Base-by-base conservation (phyloP, 2,329 filamentous ascomycete genomes). In the Pyrenochaeta sp. region DNA sequence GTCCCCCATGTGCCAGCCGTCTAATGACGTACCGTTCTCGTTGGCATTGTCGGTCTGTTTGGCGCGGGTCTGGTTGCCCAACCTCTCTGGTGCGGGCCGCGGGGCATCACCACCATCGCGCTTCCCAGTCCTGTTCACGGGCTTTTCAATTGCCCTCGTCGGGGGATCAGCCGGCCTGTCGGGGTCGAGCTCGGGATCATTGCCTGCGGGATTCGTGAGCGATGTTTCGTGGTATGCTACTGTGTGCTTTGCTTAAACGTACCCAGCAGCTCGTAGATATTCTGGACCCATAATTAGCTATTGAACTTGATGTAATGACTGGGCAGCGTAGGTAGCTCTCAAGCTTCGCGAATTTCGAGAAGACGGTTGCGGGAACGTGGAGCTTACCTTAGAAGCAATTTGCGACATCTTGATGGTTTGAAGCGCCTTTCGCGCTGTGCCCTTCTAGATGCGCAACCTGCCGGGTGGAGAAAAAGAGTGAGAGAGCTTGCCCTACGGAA, bases 221-320 rank as follows among this genome's bases (percentile, higher is more conserved):
- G 52, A 48, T 59, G 59, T 59, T 67, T 48, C 45, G 57, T 48
- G 49, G 57, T 45, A 46, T 55, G 40, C 30, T 22, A 42, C 51
- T 30, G 28, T 9, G 28, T 30, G 28, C 28, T 9, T 52, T 54
- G 51, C 34, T 52, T 39, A 49, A 47, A 69, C 77, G 69, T 96
- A 98, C 95, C 94, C 87, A 99, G 92, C 85, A 96, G 90, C 88
- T 95, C 94, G 88, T 91, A 98, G 78, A 91, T 90, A 88, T 99
- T 99, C 95, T 98, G 69, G 49, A 56, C 61, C 53, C 47, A 47
- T 61, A 60, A 71, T 84, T 71, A 85, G 81, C 65, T 54, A 47
- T 57, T 54, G 39, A 15, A 42, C 45, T 40, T 42, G 39, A 51
- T 49, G 51, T 34, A 44, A 42, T 50, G 24, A 43, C 37, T 42